Base-by-base conservation (phyloP, 345 rosid species). In the Litchi chinensis region DNA sequence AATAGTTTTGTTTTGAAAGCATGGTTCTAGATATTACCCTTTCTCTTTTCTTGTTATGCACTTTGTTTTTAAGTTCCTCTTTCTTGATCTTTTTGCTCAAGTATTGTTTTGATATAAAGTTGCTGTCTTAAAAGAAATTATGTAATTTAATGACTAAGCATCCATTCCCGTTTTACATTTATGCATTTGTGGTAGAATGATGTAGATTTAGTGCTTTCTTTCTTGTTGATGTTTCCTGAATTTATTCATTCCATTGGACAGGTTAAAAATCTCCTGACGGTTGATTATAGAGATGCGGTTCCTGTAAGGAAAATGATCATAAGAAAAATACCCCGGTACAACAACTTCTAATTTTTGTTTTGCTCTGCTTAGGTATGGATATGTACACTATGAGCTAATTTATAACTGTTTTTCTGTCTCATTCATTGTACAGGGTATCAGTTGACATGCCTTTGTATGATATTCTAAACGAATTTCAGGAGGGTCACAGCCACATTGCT, bases 401-500 rank as follows among this genome's bases (percentile, higher is more conserved):
- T 48, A 60, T 68, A 73, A 19, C 64, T 77, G 19, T 74, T 52
- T 74, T 71, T 26, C 71, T 63, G 65, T 66, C 76, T 44, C 67
- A 56, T 80, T 62, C 68, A 70, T 76, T 72, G 12, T 81, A 3
- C 82, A 95, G 98, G 86, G 97, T 95, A 72, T 87, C 95, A 16
- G 99, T 87, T 76, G 86, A 90, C 79, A 89, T 93, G 92, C 99
- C 98, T 43, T 80, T 95, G 22, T 93, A 95, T 69, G 98, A 95
- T 82, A 93, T 95, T 81, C 91, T 95, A 66, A 95, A 95, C 75
- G 96, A 92, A 86, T 95, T 95, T 68, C 99, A 95, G 86, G 93
- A 95, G 82, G 97, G 99, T 65, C 99, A 95, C 82, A 95, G 98
- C 84, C 99, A 95, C 85, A 88, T 95, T 80, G 98, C 98, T 44